phyloP scores from a whole-genome alignment of 208 protist species.

The Strigomonas culicis region DNA sequence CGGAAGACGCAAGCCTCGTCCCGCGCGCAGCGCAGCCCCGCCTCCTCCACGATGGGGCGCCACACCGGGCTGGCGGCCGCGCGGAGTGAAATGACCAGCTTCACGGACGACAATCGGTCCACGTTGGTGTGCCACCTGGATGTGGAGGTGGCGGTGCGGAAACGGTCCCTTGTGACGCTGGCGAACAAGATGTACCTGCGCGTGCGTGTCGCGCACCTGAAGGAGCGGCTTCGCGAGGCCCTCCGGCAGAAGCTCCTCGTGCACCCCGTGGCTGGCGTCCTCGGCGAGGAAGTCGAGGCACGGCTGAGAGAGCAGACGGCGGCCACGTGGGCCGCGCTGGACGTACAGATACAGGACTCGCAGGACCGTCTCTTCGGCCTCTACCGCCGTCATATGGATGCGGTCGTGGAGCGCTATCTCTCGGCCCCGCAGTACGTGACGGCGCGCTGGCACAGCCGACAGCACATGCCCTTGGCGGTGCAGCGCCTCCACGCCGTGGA shows the following conservation, averaged over 20 bases:
- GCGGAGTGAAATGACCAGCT: not conserved
- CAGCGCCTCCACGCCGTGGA: slow-evolving; percentile 37
- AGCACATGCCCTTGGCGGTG: slow-evolving; percentile 29
- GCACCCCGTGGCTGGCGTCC: not conserved
- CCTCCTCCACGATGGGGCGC: slow-evolving; percentile 12
- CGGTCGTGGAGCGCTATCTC: slow-evolving; percentile 43
- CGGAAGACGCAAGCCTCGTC: slow-evolving; percentile 1
- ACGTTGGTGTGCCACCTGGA: slow-evolving; percentile 32
- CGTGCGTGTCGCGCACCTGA: not conserved
- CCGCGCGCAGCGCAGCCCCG: slow-evolving; percentile 7
- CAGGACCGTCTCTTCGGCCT: slow-evolving; percentile 9
- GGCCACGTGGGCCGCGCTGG: not conserved
- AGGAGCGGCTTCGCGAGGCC: not conserved
- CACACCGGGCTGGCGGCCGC: too few species aligned
- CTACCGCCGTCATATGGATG: slow-evolving; percentile 36
- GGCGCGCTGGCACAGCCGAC: slow-evolving; percentile 34
- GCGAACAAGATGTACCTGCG: slow-evolving; percentile 23
- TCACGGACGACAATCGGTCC: slow-evolving; percentile 30
- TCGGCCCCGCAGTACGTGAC: slow-evolving; percentile 27
- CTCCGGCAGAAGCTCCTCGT: not conserved
- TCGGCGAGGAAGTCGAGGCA: not conserved
- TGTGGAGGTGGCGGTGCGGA: slow-evolving; percentile 35
- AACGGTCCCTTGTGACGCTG: slow-evolving; percentile 12
- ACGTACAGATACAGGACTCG: not conserved
- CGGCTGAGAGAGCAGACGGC: not conserved